Evolutionary conservation across 2,329 filamentous ascomycete species (phyloP).

Genomic region (Aspergillus eucalypticola): DNA sequence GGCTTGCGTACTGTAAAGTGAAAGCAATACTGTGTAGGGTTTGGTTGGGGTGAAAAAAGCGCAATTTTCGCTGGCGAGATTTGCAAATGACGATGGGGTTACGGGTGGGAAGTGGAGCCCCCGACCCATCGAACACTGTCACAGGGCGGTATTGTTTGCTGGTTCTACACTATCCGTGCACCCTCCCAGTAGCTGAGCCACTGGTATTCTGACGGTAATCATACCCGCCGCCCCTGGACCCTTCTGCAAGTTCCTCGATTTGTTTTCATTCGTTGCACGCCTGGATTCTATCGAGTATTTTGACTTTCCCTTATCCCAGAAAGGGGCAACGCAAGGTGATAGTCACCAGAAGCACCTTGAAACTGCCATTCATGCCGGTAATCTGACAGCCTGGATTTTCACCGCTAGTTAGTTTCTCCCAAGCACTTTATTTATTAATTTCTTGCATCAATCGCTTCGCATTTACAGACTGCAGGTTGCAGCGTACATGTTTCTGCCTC

Average conservation of each 20-base stretch:
- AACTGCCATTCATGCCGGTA: conserved; percentile 1
- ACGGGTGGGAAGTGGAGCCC: not conserved
- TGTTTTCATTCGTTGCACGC: not conserved
- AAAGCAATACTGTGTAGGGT: not conserved
- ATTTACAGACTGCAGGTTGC: not conserved
- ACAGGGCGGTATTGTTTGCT: not conserved
- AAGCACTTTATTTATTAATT: not conserved
- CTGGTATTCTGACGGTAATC: conserved; percentile 10
- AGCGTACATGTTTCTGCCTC: not conserved
- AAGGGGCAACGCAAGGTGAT: conserved; percentile 12
- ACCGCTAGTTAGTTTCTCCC: not conserved
- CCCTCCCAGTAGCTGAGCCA: not conserved
- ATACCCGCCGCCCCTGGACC: conserved; percentile 15
- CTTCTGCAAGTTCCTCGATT: not conserved
- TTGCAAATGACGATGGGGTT: conserved; percentile 1
- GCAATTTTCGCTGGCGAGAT: not conserved
- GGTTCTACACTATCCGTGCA: not conserved
- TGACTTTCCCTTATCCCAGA: not conserved
- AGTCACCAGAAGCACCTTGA: not conserved
- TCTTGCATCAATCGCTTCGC: not conserved
- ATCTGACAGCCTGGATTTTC: not conserved
- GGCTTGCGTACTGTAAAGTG: not conserved
- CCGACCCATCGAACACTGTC: not conserved
- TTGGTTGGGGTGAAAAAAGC: not conserved
- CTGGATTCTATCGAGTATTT: not conserved